Evolutionary conservation across 140 eudicot genomes (phyloP), one percentile per base, ranked within the genome.

Genomic region (Oenanthe javanica): DNA sequence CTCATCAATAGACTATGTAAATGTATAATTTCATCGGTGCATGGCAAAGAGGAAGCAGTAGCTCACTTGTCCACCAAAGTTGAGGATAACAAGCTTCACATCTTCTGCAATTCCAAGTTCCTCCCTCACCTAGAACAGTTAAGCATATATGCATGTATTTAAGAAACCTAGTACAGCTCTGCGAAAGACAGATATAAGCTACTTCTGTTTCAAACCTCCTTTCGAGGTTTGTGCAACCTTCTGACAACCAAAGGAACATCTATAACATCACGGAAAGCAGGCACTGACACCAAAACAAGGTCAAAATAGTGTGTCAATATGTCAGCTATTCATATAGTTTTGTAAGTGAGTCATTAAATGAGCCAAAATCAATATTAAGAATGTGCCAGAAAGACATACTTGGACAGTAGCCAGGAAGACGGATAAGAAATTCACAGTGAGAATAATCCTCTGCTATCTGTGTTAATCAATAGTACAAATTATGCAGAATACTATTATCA

Each of bases 371-470:
- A 13, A 72, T 19, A 43, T 54, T 51, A 11, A 4, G 49, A 64
- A 85, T 71, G 54, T 15, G 16, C 72, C 84, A 31, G 46, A 67
- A 25, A 38, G 31, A 72, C 89, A 81, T 91, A 95, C 99, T 95
- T 88, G 99, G 97, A 79, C 97, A 92, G 88, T 95, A 95, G 82
- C 99, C 97, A 9, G 97, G 99, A 4, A 95, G 89, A 73, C 99
- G 99, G 79, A 95, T 95, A 50, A 95, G 88, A 78, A 95, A 95
- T 82, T 95, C 97, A 76, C 97, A 89, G 54, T 95, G 99, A 64
- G 99, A 95, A 85, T 95, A 92, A 84, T 92, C 99, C 87, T 95
- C 97, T 13, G 99, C 99, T 79, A 95, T 95, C 99, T 95, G 92
- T 76, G 85, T 77, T 50, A 86, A 67, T 77, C 46, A 47, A 7